These are phyloP conservation scores for Trichosanthes cucumerina DNA, from an alignment of 306 rosid genomes.

Conservation along the genomic window DNA sequence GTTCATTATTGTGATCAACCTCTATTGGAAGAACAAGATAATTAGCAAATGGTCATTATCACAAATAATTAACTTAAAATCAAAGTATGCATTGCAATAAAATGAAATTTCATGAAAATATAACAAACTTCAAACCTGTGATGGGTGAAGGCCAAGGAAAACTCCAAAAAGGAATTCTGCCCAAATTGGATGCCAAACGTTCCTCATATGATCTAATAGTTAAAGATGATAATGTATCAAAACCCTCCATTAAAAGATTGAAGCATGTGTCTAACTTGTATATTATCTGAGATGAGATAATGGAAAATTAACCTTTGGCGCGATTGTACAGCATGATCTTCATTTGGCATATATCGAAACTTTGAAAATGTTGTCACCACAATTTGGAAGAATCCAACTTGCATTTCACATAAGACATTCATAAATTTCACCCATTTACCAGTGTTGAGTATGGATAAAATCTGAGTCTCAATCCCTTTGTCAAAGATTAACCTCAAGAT, in stretches of 20 bases:
- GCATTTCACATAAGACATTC: constrained; percentile 33
- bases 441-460: constrained; percentile 16
- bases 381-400: constrained; percentile 47
- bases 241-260: neutral
- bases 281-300: neutral
- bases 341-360: constrained; percentile 29
- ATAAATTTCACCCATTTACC: constrained; percentile 52
- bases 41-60: neutral
- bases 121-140: constrained; percentile 36
- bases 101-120: neutral
- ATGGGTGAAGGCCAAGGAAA: constrained; percentile 24
- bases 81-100: neutral
- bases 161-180: constrained; percentile 30
- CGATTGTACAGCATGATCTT: constrained; percentile 24
- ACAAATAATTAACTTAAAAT: neutral
- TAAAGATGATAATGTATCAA: neutral
- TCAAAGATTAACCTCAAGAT: constrained; percentile 36
- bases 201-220: constrained; percentile 31
- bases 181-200: constrained; percentile 16
- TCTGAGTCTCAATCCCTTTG: constrained; percentile 16
- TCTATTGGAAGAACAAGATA: constrained; percentile 22
- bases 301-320: constrained; percentile 45
- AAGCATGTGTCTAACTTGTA: neutral
- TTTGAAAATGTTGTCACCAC: constrained; percentile 34
- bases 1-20: constrained; percentile 19